Percentiles rank a stretch among this genome's conserved stretches.
Conservation (phyloP, 2,329 filamentous ascomycete genomes). For the Phyllachora maydis region DNA sequence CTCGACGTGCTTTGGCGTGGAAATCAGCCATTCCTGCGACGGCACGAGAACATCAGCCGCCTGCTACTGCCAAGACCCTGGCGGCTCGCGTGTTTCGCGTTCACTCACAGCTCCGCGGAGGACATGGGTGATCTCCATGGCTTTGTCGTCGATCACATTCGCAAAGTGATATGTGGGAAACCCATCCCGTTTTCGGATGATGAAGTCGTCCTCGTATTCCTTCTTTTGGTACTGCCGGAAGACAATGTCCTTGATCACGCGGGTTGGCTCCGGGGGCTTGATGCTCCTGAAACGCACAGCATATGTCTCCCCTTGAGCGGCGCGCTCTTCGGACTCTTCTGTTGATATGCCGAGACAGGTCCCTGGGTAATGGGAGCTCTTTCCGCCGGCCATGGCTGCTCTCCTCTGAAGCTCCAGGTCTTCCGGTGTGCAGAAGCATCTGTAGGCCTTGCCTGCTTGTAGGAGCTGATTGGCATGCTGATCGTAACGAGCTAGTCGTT, state of each 20-base stretch:
- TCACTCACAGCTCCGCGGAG: conserved; percentile 65
- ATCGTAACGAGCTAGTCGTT: conserved; percentile 54
- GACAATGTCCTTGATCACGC: conserved; percentile 55
- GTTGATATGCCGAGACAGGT: conserved; percentile 48
- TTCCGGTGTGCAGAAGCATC: conserved; percentile 73
- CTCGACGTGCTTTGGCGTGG: conserved; percentile 53
- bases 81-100: no score
- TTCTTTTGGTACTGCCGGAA: conserved; percentile 47
- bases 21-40: conserved; percentile 79
- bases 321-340: conserved; percentile 50
- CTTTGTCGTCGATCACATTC: conserved; percentile 89
- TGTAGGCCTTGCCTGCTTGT: conserved; percentile 55
- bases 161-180: conserved; percentile 93
- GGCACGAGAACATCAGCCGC: no score
- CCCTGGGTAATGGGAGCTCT: conserved; percentile 29
- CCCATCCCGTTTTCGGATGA: conserved; percentile 79
- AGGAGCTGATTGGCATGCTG: conserved; percentile 51
- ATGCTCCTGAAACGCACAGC: conserved; percentile 59
- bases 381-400: conserved; percentile 30
- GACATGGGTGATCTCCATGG: conserved; percentile 91
- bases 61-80: no score
- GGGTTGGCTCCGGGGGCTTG: conserved; percentile 33
- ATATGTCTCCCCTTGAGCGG: conserved; percentile 53
- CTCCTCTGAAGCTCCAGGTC: conserved; percentile 47
- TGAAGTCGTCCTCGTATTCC: conserved; percentile 52